Evolutionary conservation across 192 early-diverging fungal genomes (phyloP).

Genomic region (Entrophospora sp.): DNA sequence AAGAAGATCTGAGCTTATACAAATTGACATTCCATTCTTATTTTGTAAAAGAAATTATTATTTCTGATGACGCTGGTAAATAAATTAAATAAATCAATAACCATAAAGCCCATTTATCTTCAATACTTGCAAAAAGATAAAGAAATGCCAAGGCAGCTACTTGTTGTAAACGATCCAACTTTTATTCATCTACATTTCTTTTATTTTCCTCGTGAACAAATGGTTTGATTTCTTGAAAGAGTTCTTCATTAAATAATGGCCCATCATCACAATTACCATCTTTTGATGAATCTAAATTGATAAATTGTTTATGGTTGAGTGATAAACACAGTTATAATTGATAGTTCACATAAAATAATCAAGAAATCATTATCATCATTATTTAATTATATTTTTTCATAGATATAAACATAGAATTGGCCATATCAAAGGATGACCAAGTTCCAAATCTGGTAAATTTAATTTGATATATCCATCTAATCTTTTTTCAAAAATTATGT

Average conservation of each 20-base stretch:
- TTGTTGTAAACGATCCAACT: background rate
- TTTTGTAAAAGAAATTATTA: background rate
- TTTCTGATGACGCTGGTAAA: background rate
- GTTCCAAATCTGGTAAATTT: slow-evolving; percentile 53
- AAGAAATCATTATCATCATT: background rate
- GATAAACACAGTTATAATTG: too few species aligned
- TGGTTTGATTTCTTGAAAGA: background rate
- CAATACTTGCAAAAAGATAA: background rate
- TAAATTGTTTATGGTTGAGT: too few species aligned
- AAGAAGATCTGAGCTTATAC: slow-evolving; percentile 61
- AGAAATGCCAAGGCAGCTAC: background rate
- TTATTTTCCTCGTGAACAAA: background rate
- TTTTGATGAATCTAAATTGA: background rate
- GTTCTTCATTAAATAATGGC: background rate
- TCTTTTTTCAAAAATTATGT: slow-evolving; percentile 48
- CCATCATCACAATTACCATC: background rate
- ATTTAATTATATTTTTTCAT: background rate
- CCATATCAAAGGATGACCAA: slow-evolving; percentile 29
- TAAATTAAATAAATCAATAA: too few species aligned
- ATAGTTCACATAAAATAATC: background rate
- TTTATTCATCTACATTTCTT: background rate
- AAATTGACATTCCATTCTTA: slow-evolving; percentile 45
- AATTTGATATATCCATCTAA: slow-evolving; percentile 39
- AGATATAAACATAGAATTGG: slow-evolving; percentile 14
- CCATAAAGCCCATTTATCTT: slow-evolving; percentile 7